Conservation (phyloP, 176 grass and related monocot species). For the Ananas comosus region DNA sequence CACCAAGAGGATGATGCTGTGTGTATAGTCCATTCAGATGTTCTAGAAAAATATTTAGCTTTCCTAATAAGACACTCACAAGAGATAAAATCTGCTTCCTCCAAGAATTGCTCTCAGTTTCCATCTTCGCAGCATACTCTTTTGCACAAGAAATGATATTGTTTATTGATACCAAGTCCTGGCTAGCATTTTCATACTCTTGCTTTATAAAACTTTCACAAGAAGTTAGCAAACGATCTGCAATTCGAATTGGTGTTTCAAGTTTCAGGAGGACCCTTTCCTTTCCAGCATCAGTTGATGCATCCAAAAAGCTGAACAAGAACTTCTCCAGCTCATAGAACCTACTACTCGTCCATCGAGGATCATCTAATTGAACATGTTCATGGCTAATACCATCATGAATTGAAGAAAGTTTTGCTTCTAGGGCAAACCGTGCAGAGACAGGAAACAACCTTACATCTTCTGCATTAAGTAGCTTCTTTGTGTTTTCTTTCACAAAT, state of each 20-base stretch:
- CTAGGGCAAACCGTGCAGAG: conserved; percentile 80
- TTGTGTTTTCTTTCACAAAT: conserved; percentile 84
- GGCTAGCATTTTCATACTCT: conserved; percentile 62
- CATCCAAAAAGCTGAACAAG: conserved; percentile 85
- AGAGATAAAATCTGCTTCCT: conserved; percentile 60
- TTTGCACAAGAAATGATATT: conserved; percentile 60
- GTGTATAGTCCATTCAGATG: not conserved
- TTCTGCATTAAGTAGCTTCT: conserved; percentile 62
- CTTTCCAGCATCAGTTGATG: conserved; percentile 83
- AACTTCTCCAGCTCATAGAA: conserved; percentile 79
- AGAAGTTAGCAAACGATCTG: conserved; percentile 73
- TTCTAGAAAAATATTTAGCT: not conserved
- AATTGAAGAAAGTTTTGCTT: conserved; percentile 70
- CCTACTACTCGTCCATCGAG: conserved; percentile 73
- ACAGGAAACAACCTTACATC: conserved; percentile 75
- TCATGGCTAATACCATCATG: conserved; percentile 24
- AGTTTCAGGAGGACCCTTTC: conserved; percentile 78
- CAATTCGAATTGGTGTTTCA: conserved; percentile 89
- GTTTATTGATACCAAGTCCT: conserved; percentile 68
- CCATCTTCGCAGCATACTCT: conserved; percentile 53
- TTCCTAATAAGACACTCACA: conserved; percentile 40
- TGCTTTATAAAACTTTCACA: conserved; percentile 68
- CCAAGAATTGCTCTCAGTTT: conserved; percentile 56
- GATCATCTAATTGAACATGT: conserved; percentile 47
- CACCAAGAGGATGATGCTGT: not conserved